Conservation (phyloP, 495 filamentous ascomycete genomes). For the Aspergillus asperescens region DNA sequence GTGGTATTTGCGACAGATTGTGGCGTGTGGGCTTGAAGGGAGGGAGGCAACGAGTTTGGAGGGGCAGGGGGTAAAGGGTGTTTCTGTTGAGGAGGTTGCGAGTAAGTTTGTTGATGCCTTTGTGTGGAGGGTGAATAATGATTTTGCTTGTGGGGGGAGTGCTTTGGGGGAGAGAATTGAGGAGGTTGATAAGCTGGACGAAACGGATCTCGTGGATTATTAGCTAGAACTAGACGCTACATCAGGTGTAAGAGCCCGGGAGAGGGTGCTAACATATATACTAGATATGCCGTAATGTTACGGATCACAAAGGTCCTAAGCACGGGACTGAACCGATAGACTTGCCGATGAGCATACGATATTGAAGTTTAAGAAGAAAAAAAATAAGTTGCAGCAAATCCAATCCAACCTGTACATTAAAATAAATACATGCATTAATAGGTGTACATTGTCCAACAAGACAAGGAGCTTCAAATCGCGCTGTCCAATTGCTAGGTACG, state of each 20-base stretch:
- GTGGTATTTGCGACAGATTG: conserved; percentile 71
- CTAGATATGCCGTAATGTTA: neutral
- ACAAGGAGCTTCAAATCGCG: neutral
- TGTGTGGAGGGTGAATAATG: conserved; percentile 35
- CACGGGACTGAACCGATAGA: neutral
- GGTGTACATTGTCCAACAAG: neutral
- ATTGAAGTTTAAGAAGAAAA: too few relatives aligned
- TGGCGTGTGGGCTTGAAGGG: conserved; percentile 80
- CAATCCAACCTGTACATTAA: neutral
- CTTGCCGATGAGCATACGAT: neutral
- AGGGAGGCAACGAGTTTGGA: conserved; percentile 67
- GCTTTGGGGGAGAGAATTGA: conserved; percentile 36
- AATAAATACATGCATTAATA: neutral
- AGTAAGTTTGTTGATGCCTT: conserved; percentile 36
- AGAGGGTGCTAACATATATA: neutral
- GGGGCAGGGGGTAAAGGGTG: conserved; percentile 30
- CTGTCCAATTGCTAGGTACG: too few relatives aligned
- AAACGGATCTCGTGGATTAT: conserved; percentile 28
- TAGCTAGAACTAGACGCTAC: too few relatives aligned
- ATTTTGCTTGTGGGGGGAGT: conserved; percentile 34
- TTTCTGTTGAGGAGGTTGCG: conserved; percentile 31
- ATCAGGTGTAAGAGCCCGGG: too few relatives aligned
- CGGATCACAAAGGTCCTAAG: neutral
- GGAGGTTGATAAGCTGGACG: conserved; percentile 34
- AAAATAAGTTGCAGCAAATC: neutral